Evolutionary conservation across 2,329 filamentous ascomycete species (phyloP), one percentile per base, ranked within the genome.

Genomic region (Xylogone sp.): DNA sequence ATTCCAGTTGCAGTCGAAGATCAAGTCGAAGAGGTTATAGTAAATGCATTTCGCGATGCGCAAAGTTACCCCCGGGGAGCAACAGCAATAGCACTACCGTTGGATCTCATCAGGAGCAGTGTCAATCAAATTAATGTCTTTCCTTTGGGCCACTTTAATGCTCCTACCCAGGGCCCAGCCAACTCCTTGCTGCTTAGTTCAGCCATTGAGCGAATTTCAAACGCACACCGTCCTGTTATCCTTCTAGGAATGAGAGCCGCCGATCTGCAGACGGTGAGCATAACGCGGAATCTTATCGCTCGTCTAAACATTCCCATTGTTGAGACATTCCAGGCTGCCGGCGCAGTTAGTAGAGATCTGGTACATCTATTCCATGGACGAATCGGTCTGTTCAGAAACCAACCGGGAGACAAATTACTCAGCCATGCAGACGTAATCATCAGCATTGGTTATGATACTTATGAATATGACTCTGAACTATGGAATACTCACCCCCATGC

Each of bases 321-420:
- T n/a, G 74, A 77, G 60, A 77, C 74, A 0, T 77, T 77, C 60
- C 74, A 77, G 60, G 74, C 74, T 1, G 74, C 74, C 1, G 74
- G 74, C 7, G 72, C 73, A 12, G 69, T 77, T 13, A 68, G 71
- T 3, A 62, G 70, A 50, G 70, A 73, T 20, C 65, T 75, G 7
- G 67, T 68, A 1, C 68, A 72, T 45, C 64, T 75, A 8, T 77
- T 75, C 65, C 75, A 69, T 55, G 74, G 74, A 9, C 65, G 74
- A 3, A 69, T 77, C 7, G 74, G 74, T 3, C 65, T 77, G 2
- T 77, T 76, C 67, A 65, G 73, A 4, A 77, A 77, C 54, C 74
- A 77, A 54, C 69, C 72, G 5, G 74, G 74, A 16, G 74, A 77
- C 59, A 66, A 69, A 45, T 61, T 76, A 6, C 65, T 77, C 3